These are phyloP conservation scores for Metschnikowia lachancei DNA, from an alignment of 805 yeast genomes.

Conservation along the genomic window DNA sequence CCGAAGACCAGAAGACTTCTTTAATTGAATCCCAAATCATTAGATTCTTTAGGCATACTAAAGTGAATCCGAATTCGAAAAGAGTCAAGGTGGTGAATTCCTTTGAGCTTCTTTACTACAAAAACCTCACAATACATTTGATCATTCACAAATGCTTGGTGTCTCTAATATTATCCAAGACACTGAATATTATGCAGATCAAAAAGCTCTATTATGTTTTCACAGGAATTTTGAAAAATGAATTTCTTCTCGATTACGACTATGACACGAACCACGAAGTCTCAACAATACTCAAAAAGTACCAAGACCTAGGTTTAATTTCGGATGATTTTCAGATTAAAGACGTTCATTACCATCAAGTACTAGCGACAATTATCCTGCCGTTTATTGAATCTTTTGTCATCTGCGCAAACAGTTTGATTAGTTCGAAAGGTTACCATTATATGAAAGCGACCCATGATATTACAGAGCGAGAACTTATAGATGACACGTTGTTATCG, in stretches of 20 bases:
- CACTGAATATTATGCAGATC: slow-evolving; percentile 19
- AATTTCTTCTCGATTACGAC: slow-evolving; percentile 43
- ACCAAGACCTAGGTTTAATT: slow-evolving; percentile 18
- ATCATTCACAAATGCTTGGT: slow-evolving; percentile 51
- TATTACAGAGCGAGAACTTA: slow-evolving; percentile 25
- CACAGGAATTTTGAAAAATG: slow-evolving; percentile 40
- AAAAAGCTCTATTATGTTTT: slow-evolving; percentile 32
- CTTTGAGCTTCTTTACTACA: slow-evolving; percentile 55
- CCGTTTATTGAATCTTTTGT: slow-evolving; percentile 37
- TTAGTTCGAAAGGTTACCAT: slow-evolving; percentile 11
- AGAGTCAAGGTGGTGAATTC: slow-evolving; percentile 40
- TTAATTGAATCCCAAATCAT: slow-evolving; percentile 28
- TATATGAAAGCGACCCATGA: slow-evolving; percentile 9
- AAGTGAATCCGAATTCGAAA: slow-evolving; percentile 15
- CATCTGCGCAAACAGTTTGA: slow-evolving; percentile 27
- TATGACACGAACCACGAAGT: slow-evolving; percentile 30
- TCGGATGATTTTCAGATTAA: slow-evolving; percentile 20
- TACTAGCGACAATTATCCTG: slow-evolving; percentile 29
- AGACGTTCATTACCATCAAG: slow-evolving; percentile 24
- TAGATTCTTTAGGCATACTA: slow-evolving; percentile 22
- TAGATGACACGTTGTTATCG: slow-evolving; percentile 24
- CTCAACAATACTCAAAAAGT: slow-evolving; percentile 25
- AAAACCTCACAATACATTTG: slow-evolving; percentile 55
- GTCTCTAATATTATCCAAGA: slow-evolving; percentile 42
- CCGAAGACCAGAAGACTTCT: slow-evolving; percentile 24